Evolutionary conservation across 2,329 filamentous ascomycete genomes (phyloP), one percentile per base, ranked within the genome.

Genomic region (Alternaria alternata): DNA sequence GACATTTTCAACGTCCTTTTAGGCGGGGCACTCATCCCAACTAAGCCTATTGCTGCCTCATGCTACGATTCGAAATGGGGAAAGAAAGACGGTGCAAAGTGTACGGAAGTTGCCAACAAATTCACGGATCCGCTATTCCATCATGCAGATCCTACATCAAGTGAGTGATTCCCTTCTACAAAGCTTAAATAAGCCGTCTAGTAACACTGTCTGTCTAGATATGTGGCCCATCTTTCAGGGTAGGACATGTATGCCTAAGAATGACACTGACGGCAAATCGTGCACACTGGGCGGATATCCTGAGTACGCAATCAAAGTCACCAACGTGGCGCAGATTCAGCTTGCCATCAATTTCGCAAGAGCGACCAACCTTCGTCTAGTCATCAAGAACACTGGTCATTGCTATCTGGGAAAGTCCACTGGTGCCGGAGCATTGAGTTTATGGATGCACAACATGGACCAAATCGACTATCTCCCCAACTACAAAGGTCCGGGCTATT

Each of bases 351-450:
- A 75, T 44, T 77, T 77, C 56, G 74, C 68, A 1, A 56, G 67
- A 0, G 66, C 68, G 6, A 48, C 71, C 41, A 64, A 71, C 14
- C 24, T 77, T 1, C 67, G 74, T 1, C 59, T 77, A 3, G 59
- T 76, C 1, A 57, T 77, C n/a, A 72, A 72, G 34, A 76, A 74
- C 32, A 76, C 75, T 1, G 73, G 75, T 0, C 75, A 77, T 22
- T 73, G 75, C 47, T 75, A 67, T 56, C 36, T 61, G 0, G 73
- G 73, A 7, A 75, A 74, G 38, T 73, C 70, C 7, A 51, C 62
- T 1, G 73, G 71, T 9, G 56, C 54, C 28, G 69, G 67, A 3
- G 57, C 71, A 6, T 44, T 75, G 18, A 74, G 71, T 26, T 47
- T 75, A 22, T 75, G 73, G 73, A 75, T 72, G 9, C 73, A 75